Conservation (phyloP, 2,329 filamentous ascomycete species). For the Epichloe aotearoae region DNA sequence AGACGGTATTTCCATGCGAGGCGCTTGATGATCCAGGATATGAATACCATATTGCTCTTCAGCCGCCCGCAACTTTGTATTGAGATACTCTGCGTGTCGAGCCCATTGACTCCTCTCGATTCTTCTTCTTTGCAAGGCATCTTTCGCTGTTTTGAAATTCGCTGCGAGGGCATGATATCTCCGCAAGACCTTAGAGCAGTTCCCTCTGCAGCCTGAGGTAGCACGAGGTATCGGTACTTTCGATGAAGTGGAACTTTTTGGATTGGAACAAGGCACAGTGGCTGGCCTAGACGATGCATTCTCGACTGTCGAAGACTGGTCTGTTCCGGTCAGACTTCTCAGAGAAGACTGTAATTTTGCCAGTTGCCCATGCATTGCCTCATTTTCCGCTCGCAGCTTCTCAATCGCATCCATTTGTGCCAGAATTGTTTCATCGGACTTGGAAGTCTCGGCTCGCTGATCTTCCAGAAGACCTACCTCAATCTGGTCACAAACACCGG, state of each 20-base stretch:
- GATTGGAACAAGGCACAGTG: not conserved
- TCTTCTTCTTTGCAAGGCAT: constrained; percentile 26
- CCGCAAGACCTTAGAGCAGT: constrained; percentile 22
- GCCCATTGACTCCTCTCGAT: constrained; percentile 32
- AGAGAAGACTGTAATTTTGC: not conserved
- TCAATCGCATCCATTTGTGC: constrained; percentile 14
- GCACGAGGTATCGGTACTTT: constrained; percentile 10
- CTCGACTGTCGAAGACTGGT: not conserved
- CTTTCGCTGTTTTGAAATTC: constrained; percentile 28
- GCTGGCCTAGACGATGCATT: not conserved
- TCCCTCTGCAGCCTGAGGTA: constrained; percentile 13
- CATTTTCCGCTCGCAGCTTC: constrained; percentile 29
- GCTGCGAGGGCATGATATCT: constrained; percentile 28
- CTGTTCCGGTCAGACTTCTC: not conserved
- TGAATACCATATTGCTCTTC: constrained; percentile 24
- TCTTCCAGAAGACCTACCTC: constrained; percentile 6
- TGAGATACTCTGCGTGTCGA: constrained; percentile 28
- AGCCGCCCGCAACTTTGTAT: constrained; percentile 29
- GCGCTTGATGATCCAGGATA: constrained; percentile 13
- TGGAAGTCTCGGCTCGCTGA: not conserved
- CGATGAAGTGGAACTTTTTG: not conserved
- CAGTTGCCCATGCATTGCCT: constrained; percentile 25
- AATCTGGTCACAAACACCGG: constrained; percentile 26
- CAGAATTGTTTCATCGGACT: not conserved
- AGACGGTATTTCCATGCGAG: constrained; percentile 1